Percentiles rank a stretch among this genome's conserved stretches.
Conservation (phyloP, 108 stramenopile species). For the Fragilaria radians region DNA sequence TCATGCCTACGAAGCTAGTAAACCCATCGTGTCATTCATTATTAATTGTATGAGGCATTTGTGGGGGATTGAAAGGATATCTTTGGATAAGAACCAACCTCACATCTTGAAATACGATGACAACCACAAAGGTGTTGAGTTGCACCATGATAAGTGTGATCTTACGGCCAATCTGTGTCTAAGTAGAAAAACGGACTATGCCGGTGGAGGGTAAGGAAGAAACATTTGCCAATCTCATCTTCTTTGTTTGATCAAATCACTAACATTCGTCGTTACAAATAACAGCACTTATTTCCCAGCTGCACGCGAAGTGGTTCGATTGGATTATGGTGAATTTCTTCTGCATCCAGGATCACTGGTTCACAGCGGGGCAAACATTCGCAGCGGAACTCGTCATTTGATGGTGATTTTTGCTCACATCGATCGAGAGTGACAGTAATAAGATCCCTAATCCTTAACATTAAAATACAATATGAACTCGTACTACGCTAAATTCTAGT, state of each 20-base stretch:
- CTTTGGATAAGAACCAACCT: conserved; percentile 68
- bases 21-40: conserved; percentile 50
- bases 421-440: neutral
- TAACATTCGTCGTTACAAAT: neutral
- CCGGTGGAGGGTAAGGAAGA: conserved; percentile 60
- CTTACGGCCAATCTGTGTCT: conserved; percentile 67
- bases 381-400: conserved; percentile 52
- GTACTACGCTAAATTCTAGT: no score
- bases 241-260: neutral
- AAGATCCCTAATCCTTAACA: no score
- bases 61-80: conserved; percentile 25
- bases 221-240: neutral
- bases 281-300: conserved; percentile 54
- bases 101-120: conserved; percentile 69
- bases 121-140: conserved; percentile 60
- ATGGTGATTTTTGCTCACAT: conserved; percentile 68
- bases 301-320: conserved; percentile 31
- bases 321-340: conserved; percentile 67
- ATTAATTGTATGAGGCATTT: conserved; percentile 23
- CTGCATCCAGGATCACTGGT: conserved; percentile 69
- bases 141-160: conserved; percentile 75
- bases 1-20: conserved; percentile 26
- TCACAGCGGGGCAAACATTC: conserved; percentile 60
- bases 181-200: conserved; percentile 36
- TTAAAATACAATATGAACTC: no score